A percentile compares a stretch with the other conserved stretches of the same genome.
These are phyloP conservation scores for Phialophora expanda DNA, from an alignment of 2,329 filamentous ascomycete genomes.

Conservation along the genomic window DNA sequence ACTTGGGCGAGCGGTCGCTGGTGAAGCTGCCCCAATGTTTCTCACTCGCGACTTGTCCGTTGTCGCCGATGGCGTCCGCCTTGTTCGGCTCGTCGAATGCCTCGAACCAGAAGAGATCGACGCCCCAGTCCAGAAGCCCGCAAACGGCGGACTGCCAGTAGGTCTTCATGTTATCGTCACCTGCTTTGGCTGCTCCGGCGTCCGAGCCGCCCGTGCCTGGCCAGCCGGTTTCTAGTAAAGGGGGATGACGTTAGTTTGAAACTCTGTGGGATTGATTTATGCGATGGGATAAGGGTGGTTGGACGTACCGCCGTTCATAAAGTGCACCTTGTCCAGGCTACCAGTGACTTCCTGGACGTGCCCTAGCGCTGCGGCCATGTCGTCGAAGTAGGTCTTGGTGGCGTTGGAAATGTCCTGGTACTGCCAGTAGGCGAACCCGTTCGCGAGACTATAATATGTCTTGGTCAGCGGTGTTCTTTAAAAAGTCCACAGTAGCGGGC, in stretches of 20 bases:
- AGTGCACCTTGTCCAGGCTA: constrained; percentile 60
- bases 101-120: constrained; percentile 75
- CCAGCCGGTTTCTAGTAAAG: constrained; percentile 36
- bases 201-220: constrained; percentile 59
- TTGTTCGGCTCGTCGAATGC: constrained; percentile 74
- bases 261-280: not conserved
- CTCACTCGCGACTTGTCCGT: constrained; percentile 66
- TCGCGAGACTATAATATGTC: constrained; percentile 55
- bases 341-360: constrained; percentile 67
- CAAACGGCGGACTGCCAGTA: constrained; percentile 70
- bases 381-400: constrained; percentile 68
- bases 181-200: constrained; percentile 66
- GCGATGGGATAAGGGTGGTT: not conserved
- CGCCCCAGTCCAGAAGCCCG: constrained; percentile 66
- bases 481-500: constrained; percentile 54
- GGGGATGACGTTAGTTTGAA: constrained; percentile 1
- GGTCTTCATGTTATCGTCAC: constrained; percentile 61
- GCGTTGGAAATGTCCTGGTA: constrained; percentile 63
- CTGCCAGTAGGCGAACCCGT: constrained; percentile 77
- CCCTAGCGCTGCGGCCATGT: constrained; percentile 67
- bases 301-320: constrained; percentile 71
- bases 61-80: constrained; percentile 66
- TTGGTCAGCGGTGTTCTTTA: constrained; percentile 14
- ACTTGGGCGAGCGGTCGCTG: constrained; percentile 56
- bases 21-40: constrained; percentile 73